A percentile compares a stretch with the other conserved stretches of the same genome.
These are phyloP conservation scores for Penicillium sp. DNA, from an alignment of 2,329 filamentous ascomycete species.

Conservation along the genomic window DNA sequence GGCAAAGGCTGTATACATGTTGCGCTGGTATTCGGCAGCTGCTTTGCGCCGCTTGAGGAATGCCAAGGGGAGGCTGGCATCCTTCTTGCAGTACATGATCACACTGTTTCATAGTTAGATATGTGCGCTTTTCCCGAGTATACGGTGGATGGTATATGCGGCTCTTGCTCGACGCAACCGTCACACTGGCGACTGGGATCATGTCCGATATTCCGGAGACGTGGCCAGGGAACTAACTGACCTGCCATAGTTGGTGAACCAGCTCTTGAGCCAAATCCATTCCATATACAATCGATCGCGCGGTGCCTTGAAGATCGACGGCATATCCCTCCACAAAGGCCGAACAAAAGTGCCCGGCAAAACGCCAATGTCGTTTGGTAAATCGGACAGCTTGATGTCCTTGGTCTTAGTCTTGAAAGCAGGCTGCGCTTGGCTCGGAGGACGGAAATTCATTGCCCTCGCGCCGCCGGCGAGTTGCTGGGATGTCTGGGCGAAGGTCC, in stretches of 20 bases:
- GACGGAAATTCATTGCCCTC: conserved; percentile 18
- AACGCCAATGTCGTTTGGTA: conserved; percentile 47
- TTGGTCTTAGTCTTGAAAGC: conserved; percentile 38
- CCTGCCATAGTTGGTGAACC: conserved; percentile 35
- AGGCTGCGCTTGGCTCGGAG: conserved; percentile 26
- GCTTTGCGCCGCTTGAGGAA: conserved; percentile 35
- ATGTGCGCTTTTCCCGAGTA: background rate
- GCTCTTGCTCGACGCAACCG: background rate
- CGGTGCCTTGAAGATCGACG: conserved; percentile 40
- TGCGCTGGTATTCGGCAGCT: conserved; percentile 42
- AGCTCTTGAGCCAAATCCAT: conserved; percentile 39
- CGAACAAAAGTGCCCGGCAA: conserved; percentile 44
- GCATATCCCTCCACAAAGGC: conserved; percentile 40
- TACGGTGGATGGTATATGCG: background rate
- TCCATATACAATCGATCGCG: conserved; percentile 37
- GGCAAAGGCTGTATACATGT: conserved; percentile 49
- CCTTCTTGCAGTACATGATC: conserved; percentile 33
- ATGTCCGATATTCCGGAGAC: background rate
- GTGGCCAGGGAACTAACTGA: conserved; percentile 25
- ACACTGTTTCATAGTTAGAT: conserved; percentile 2
- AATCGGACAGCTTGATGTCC: conserved; percentile 30
- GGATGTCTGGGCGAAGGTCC: conserved; percentile 35
- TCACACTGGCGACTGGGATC: background rate
- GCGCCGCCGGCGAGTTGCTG: conserved; percentile 24
- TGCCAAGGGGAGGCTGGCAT: conserved; percentile 33